Evolutionary conservation across 1,284 basidiomycete genomes (phyloP).

Genomic region (Cryptococcus wingfieldii): DNA sequence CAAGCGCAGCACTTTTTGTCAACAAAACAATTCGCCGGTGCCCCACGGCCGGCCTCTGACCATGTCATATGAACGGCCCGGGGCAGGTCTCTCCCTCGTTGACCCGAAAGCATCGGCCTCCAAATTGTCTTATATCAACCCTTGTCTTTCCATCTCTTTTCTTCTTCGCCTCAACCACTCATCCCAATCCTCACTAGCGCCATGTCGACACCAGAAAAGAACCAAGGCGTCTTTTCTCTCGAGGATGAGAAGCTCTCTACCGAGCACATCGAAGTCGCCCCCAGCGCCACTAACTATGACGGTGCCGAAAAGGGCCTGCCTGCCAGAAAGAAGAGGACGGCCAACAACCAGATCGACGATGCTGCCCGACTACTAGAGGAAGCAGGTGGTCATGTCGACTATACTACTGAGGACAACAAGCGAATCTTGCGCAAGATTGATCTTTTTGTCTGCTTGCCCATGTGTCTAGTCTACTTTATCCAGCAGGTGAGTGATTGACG

Average conservation of each 20-base stretch:
- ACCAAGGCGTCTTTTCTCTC: background rate
- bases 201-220: background rate
- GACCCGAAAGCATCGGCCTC: too few relatives aligned
- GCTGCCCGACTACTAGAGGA: slow-evolving; percentile 30
- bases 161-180: background rate
- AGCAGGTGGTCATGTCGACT: slow-evolving; percentile 32
- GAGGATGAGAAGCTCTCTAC: slow-evolving; percentile 14
- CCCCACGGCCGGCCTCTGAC: too few relatives aligned
- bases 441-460: slow-evolving; percentile 32
- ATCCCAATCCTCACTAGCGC: background rate
- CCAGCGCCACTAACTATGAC: background rate
- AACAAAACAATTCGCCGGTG: too few relatives aligned
- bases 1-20: too few relatives aligned
- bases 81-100: too few relatives aligned
- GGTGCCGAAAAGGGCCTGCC: slow-evolving; percentile 5
- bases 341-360: slow-evolving; percentile 31
- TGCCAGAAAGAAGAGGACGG: slow-evolving; percentile 3
- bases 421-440: slow-evolving; percentile 34
- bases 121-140: background rate
- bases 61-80: too few relatives aligned
- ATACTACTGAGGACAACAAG: slow-evolving; percentile 29
- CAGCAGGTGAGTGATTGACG: slow-evolving; percentile 15
- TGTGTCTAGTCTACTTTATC: slow-evolving; percentile 38
- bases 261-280: slow-evolving; percentile 13
- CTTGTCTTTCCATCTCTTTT: background rate